Evolutionary conservation across 2,329 filamentous ascomycete genomes (phyloP).

Genomic region (Penicillium sp.): DNA sequence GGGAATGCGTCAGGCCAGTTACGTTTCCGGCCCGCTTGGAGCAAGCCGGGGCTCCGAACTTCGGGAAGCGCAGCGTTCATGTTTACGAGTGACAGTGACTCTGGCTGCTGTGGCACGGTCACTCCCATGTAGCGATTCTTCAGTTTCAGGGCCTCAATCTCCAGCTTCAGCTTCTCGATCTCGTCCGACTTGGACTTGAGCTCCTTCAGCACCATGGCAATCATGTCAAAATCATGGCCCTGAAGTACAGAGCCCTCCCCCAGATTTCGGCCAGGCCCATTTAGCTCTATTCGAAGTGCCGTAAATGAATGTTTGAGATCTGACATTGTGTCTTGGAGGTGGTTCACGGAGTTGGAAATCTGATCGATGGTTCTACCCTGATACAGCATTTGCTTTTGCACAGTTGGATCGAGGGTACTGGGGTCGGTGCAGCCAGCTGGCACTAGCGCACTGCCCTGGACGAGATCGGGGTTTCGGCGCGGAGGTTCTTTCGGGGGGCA

Average conservation of each 20-base stretch:
- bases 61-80: conserved; percentile 22
- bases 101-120: conserved; percentile 13
- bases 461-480: conserved; percentile 15
- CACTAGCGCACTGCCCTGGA: conserved; percentile 25
- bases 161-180: conserved; percentile 37
- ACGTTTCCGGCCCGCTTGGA: conserved; percentile 33
- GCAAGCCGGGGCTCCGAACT: conserved; percentile 33
- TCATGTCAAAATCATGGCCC: conserved; percentile 34
- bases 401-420: conserved; percentile 15
- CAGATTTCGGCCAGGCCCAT: conserved; percentile 24
- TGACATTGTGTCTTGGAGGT: conserved; percentile 39
- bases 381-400: conserved; percentile 36
- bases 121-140: conserved; percentile 35
- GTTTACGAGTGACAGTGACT: conserved; percentile 2
- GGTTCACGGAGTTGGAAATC: conserved; percentile 38
- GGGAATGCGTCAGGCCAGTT: conserved; percentile 29
- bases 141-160: conserved; percentile 37
- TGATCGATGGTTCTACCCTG: conserved; percentile 37
- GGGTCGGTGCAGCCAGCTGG: conserved; percentile 17
- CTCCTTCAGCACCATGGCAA: conserved; percentile 37
- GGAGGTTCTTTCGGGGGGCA: conserved; percentile 20
- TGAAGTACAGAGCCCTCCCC: conserved; percentile 19
- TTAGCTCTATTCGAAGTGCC: conserved; percentile 36
- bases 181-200: conserved; percentile 39
- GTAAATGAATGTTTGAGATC: conserved; percentile 40